Base-by-base conservation (phyloP, 306 rosid genomes). In the Crotalaria pallida region DNA sequence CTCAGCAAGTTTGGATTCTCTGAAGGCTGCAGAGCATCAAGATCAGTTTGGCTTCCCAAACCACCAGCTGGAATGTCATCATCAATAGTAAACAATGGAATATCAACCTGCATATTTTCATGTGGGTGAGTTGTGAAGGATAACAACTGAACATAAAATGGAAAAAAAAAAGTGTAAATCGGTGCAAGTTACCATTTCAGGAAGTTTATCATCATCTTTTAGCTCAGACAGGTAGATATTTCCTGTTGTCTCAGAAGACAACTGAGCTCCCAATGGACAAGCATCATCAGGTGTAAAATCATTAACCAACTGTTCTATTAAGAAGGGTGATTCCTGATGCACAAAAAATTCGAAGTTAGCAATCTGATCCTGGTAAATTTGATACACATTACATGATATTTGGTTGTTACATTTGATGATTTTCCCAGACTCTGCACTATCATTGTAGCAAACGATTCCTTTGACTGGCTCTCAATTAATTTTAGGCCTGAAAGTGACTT, bases 181-280 rank as follows among this genome's bases (percentile, higher is more conserved):
- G 5, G 33, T 41, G 24, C 51, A 33, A 58, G 69, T 58, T 72
- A 88, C 94, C 86, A 65, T 76, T 61, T 88, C 81, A 34, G 72
- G 27, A 65, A 72, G 57, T 49, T 79, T 74, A 23, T 78, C 77
- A 23, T 78, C 77, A 0, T 79, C 85, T 26, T 80, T 72, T 49
- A 87, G 36, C 52, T 80, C 85, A 31, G 79, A 66, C 53, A 74
- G 82, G 76, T 74, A 50, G 26, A 80, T 51, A 57, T 84, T 77
- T 79, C 73, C 70, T 3, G 86, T 70, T 24, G 88, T 69, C 57
- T 81, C 86, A 13, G 23, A 21, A 21, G 81, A 85, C 60, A 84
- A 78, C 58, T 88, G 94, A 48, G 66, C 73, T 81, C 95, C 99
- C 62, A 84, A 58, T 15, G 92, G 97, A 83, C 99, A 94, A 21